Base-by-base conservation (phyloP, 2,329 filamentous ascomycete species). In the Blumeria hordei region DNA sequence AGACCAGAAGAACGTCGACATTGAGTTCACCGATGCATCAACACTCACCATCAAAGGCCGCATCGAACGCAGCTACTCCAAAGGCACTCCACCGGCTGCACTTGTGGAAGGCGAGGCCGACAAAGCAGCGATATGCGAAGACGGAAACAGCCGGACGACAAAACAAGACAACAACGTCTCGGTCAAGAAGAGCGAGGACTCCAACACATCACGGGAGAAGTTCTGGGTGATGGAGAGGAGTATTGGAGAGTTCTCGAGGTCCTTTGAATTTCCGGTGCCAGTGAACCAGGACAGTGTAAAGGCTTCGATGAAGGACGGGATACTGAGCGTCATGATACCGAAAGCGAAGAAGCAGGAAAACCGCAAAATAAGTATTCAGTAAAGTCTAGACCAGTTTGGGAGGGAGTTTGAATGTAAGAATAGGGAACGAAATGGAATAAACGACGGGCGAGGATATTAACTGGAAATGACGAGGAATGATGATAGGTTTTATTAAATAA, bases 11-110 rank as follows among this genome's bases (percentile, higher is more conserved):
- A 72, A 88, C 63, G 71, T 90, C 64, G 71, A 75, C 65, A 83
- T 90, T 65, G 84, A 90, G 64, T 90, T 88, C 72, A 80, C 78
- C 57, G 84, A 88, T 65, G 72, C 75, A 43, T 80, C 85, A 69
- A 88, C 83, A 14, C 70, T 90, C 47, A 74, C 78, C 59, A 72
- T 90, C 65, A 77, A 76, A 56, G 85, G 85, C 64, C 78, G 73
- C 59, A 74, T 79, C 55, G 83, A 88, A 68, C 76, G 80, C 60
- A 70, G n/a, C 3, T 41, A 54, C 8, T 21, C 44, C 7, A 10
- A 47, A 21, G 44, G 44, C 18, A 18, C 21, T 8, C 7, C 44
- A 28, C n/a, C 44, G 1, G 11, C 16, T 16, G 16, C 5, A 6
- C 3, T 28, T 1, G 33, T 28, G 18, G 44, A 45, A 6, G 41